Percentiles rank a stretch among this genome's conserved stretches.
Conservation (phyloP, 306 rosid genomes). For the Malus sylvestris region DNA sequence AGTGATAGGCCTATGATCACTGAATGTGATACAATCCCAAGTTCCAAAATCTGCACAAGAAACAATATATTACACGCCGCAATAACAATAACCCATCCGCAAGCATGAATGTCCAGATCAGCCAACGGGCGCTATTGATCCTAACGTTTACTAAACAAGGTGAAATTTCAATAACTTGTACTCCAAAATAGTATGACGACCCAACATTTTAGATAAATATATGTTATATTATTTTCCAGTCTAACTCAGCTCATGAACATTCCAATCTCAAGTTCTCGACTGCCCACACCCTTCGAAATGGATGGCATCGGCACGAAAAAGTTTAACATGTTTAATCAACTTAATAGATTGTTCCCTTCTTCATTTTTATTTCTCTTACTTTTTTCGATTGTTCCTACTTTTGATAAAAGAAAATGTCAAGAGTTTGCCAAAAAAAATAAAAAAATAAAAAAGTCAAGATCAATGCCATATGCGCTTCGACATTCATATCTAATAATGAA, state of each 20-base stretch:
- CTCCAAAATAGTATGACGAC: not conserved
- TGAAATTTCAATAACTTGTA: no score
- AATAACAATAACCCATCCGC: not conserved
- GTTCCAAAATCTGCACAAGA: slow-evolving; percentile 67
- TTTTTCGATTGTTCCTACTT: accelerated
- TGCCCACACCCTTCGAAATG: not conserved
- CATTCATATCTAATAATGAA: no score
- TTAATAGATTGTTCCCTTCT: not conserved
- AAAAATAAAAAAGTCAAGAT: no score
- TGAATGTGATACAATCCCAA: slow-evolving; percentile 94
- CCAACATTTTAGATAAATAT: no score
- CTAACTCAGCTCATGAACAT: not conserved
- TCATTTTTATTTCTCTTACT: not conserved
- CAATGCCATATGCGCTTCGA: no score
- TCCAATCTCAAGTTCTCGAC: not conserved
- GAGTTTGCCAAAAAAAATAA: no score
- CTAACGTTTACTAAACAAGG: no score
- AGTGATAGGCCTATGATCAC: slow-evolving; percentile 83
- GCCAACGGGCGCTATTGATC: no score
- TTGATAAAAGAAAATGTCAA: not conserved
- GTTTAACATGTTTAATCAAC: not conserved
- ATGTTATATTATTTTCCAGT: not conserved
- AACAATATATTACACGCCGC: not conserved
- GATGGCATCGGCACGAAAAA: not conserved
- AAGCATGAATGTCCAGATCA: not conserved